Evolutionary conservation across 306 rosid species (phyloP), one percentile per base, ranked within the genome.

Genomic region (Medicago ruthenica): DNA sequence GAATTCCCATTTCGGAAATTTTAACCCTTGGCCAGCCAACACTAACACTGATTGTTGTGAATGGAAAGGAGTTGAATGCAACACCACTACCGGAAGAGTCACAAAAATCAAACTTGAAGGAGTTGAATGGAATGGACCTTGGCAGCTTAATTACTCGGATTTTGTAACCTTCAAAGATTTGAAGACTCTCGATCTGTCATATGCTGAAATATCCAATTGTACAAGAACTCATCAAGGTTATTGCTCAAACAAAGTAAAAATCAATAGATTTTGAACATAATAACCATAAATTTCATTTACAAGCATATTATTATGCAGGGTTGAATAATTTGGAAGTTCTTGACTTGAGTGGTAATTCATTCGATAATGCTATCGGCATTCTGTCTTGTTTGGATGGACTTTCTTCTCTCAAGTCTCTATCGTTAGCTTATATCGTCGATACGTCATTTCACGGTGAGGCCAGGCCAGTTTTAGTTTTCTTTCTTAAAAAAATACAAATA

Each of bases 261-360:
- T 31, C 0, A 31, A 31, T 31, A 0, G 0, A 31, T 31, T 31
- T 31, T 31, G 3, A 4, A 31, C 36, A 31, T 31, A 31, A 5
- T 31, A 31, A 31, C 36, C 10, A 1, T 27, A 34, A 22, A 9
- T 9, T 75, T 21, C 16, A 61, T 16, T 11, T 24, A 17, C n/a
- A n/a, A n/a, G n/a, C 15, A 11, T 45, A 17, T 10, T 62, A 18
- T 54, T 54, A 17, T 47, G 62, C 62, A 75, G 79, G 40, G 4
- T 47, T 63, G 39, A 31, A 62, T 11, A 58, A 68, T 59, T 37
- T 77, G 14, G 76, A 77, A 70, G 76, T 69, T 8, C 70, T 72
- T 21, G 3, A 40, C 67, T 9, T 73, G 16, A 5, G 55, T 41
- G 0, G 0, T 3, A 72, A 72, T 42, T 0, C 0, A 22, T 72